Percentiles rank a stretch among this genome's conserved stretches.
Conservation (phyloP, 139 green algal genomes). For the Micromonas pusilla region DNA sequence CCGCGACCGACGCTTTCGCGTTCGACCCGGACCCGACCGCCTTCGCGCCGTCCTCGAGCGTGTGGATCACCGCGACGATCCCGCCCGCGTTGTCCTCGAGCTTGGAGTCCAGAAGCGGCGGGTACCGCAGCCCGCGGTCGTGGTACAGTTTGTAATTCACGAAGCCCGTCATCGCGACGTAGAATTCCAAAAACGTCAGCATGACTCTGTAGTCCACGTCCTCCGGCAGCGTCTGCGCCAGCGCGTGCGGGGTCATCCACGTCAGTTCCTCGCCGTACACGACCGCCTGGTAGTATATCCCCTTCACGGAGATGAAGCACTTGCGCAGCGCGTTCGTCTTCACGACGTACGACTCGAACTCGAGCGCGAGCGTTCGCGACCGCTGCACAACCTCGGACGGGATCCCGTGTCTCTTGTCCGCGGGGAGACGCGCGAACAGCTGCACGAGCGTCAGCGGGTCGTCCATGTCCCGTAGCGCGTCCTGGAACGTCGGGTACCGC, state of each 20-base stretch:
- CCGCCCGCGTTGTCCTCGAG: constrained; percentile 23
- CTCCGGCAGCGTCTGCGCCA: constrained; percentile 73
- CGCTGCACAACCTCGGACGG: background rate
- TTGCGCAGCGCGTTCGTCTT: constrained; percentile 72
- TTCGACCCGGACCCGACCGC: too few relatives aligned
- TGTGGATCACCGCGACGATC: constrained; percentile 58
- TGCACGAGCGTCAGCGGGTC: constrained; percentile 91
- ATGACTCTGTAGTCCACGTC: constrained; percentile 98
- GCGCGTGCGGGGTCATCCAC: constrained; percentile 89
- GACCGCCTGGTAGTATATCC: constrained; percentile 93
- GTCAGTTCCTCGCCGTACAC: constrained; percentile 84
- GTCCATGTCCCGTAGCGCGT: constrained; percentile 95
- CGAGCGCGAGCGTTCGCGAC: constrained; percentile 63
- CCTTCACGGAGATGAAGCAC: constrained; percentile 94
- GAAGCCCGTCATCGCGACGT: constrained; percentile 63
- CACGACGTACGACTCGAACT: constrained; percentile 92
- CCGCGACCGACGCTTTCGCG: background rate
- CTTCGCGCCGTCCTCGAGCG: constrained; percentile 42
- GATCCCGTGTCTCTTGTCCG: constrained; percentile 44
- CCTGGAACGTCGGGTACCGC: constrained; percentile 94
- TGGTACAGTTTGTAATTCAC: constrained; percentile 97
- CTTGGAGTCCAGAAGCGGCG: constrained; percentile 66
- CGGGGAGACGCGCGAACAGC: constrained; percentile 90
- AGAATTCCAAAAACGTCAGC: constrained; percentile 98
- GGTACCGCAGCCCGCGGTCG: constrained; percentile 70